A percentile compares a stretch with the other conserved stretches of the same genome.
phyloP scores from a whole-genome alignment of 257 asterid species.

The Prunella vulgaris region DNA sequence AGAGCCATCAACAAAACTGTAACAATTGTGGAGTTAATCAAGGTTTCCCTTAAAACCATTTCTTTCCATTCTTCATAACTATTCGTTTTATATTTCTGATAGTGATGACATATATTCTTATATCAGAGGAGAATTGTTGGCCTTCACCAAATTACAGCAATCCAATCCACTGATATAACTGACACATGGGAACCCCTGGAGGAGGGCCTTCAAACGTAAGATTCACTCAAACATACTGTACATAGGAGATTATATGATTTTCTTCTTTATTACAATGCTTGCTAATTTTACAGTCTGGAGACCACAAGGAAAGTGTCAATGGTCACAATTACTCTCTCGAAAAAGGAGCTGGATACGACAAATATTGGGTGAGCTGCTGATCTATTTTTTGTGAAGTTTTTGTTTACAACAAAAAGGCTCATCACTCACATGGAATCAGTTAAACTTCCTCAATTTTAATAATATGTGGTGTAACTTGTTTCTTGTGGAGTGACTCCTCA shows the following conservation, averaged over 20 bases:
- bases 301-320: conserved; percentile 91
- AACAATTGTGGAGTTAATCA: conserved; percentile 63
- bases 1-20: conserved; percentile 76
- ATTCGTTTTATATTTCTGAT: conserved; percentile 8
- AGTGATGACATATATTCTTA: background rate
- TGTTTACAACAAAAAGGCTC: too few relatives aligned
- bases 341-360: conserved; percentile 56
- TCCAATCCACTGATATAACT: conserved; percentile 83
- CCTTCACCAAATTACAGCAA: conserved; percentile 81
- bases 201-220: conserved; percentile 97
- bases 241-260: background rate
- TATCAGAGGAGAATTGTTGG: conserved; percentile 93
- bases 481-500: background rate
- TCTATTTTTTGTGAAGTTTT: background rate
- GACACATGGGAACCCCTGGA: conserved; percentile 99
- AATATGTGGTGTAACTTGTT: background rate
- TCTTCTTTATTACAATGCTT: conserved; percentile 16
- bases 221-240: conserved; percentile 8
- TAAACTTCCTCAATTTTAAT: background rate
- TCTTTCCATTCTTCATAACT: background rate
- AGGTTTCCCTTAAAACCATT: conserved; percentile 32
- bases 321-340: conserved; percentile 80
- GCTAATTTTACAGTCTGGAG: conserved; percentile 52
- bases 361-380: conserved; percentile 64
- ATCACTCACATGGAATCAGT: too few relatives aligned